Evolutionary conservation across 1,139 yeast species (phyloP), one percentile per base, ranked within the genome.

Genomic region (Pichia sp.): DNA sequence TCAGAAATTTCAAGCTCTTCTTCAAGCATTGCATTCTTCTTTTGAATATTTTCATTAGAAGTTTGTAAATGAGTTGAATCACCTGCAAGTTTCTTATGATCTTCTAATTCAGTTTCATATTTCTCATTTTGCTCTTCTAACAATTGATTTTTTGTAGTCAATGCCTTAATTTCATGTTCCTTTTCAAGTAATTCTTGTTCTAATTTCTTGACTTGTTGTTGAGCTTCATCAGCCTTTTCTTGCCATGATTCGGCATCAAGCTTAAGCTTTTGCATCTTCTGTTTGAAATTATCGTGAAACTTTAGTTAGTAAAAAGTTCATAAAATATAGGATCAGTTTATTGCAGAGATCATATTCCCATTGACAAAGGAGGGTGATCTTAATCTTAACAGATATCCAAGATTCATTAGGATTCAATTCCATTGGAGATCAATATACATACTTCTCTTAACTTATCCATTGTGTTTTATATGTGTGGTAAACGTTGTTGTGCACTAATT

Each of bases 171-270:
- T 65, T 85, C 94, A 71, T 93, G 91, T 63, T 91, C 98, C 71
- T 89, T 89, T 56, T 85, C 91, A 53, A 84, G 72, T 62, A 75
- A 74, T 59, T 88, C 96, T 68, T 88, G 96, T 67, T 91, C 97
- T 63, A 89, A 74, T 59, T 75, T 83, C 74, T 89, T 91, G 69
- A 84, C 79, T 64, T 80, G 80, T 51, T 74, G 79, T 47, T 79
- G 66, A 58, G 85, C 76, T 58, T 84, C 96, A 59, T 91, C 98
- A 49, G 93, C 83, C 72, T 88, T 85, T 65, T 86, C 96, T 71
- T 89, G 96, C 84, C 97, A 94, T 59, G 83, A 72, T 71, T 93
- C 99, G 53, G 96, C 89, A 63, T 91, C 98, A 59, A 84, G 73
- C 69, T 89, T 89, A 66, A 91, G 79, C 68, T 80, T 79, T 72